Evolutionary conservation across 1,284 basidiomycete species (phyloP).

Genomic region (Pyrrhoderma noxium): DNA sequence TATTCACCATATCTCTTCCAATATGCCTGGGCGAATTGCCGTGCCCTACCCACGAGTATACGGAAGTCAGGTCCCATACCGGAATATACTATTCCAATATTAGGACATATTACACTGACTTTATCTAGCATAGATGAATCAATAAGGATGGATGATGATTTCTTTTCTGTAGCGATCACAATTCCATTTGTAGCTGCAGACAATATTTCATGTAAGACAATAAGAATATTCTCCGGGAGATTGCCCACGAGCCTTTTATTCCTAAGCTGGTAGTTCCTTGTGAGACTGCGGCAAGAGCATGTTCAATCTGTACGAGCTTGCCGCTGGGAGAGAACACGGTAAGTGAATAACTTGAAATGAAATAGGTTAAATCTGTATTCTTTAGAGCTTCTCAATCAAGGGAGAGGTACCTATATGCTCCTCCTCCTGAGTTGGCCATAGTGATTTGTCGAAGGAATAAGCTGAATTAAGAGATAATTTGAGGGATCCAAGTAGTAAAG

Average conservation of each 20-base stretch:
- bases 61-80: slow-evolving; percentile 99
- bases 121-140: slow-evolving; percentile 98
- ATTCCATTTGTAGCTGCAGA: slow-evolving; percentile 90
- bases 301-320: slow-evolving; percentile 98
- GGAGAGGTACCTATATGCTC: slow-evolving; percentile 65
- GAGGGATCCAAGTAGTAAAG: too few relatives aligned
- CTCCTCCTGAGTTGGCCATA: slow-evolving; percentile 52
- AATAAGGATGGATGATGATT: slow-evolving; percentile 93
- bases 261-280: slow-evolving; percentile 95
- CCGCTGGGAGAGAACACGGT: slow-evolving; percentile 99
- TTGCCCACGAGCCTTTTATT: slow-evolving; percentile 70
- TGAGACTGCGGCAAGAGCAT: slow-evolving; percentile 95
- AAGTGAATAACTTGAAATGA: slow-evolving; percentile 78
- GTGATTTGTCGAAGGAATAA: slow-evolving; percentile 24
- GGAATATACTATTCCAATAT: slow-evolving; percentile 98
- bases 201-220: slow-evolving; percentile 19
- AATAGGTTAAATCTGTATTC: too few relatives aligned
- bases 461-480: neutral
- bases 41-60: slow-evolving; percentile 85
- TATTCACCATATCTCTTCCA: slow-evolving; percentile 99
- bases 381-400: slow-evolving; percentile 5
- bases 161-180: slow-evolving; percentile 99
- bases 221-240: slow-evolving; percentile 5
- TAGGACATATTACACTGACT: slow-evolving; percentile 93
- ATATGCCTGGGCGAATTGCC: slow-evolving; percentile 97